Base-by-base conservation (phyloP, 1,284 basidiomycete species). In the Apiotrichum gamsii region DNA sequence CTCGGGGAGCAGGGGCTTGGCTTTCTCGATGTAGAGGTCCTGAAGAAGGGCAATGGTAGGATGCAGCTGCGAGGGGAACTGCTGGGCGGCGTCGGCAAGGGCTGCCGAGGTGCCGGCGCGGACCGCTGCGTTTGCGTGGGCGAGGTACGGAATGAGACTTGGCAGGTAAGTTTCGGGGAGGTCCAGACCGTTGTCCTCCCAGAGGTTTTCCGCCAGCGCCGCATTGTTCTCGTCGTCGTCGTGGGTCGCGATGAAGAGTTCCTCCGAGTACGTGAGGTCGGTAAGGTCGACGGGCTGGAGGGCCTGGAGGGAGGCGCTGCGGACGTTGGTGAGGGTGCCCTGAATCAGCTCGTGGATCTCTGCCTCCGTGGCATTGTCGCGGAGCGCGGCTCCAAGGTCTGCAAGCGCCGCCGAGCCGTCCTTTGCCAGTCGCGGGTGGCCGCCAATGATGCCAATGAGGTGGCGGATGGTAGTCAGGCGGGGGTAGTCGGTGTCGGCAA, bases 151-250 rank as follows among this genome's bases (percentile, higher is more conserved):
- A 10, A 90, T 67, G 15, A 97, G 74, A 35, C 78, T 74, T 2
- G 69, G 66, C 1, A 89, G 72, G 69, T 84, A 95, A 4, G 69
- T 72, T 59, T 88, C 86, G 0, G 87, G 82, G 6, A 95, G 82
- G 62, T 97, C 90, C 30, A 98, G 72, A 11, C 88, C 93, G 60
- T 98, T 98, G 61, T 98, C 95, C 49, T 95, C 91, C 94, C 93
- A 98, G 11, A 91, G 70, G 60, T 85, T 82, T 23, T 76, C 75
- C 8, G 93, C 93, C 32, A 97, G 75, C 36, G 84, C 78, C 0
- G 84, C 83, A 57, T 95, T 96, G 63, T 94, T 88, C 58, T 90
- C 88, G 65, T 98, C 94, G 6, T 81, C 80, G 55, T 98, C 95
- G 60, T 97, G 90, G 52, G 81, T 84, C 3, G 87, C 87, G 31